Percentiles rank a stretch among this genome's conserved stretches.
These are phyloP conservation scores for Pseudogymnoascus sp. DNA, from an alignment of 2,329 filamentous ascomycete species.

Conservation along the genomic window DNA sequence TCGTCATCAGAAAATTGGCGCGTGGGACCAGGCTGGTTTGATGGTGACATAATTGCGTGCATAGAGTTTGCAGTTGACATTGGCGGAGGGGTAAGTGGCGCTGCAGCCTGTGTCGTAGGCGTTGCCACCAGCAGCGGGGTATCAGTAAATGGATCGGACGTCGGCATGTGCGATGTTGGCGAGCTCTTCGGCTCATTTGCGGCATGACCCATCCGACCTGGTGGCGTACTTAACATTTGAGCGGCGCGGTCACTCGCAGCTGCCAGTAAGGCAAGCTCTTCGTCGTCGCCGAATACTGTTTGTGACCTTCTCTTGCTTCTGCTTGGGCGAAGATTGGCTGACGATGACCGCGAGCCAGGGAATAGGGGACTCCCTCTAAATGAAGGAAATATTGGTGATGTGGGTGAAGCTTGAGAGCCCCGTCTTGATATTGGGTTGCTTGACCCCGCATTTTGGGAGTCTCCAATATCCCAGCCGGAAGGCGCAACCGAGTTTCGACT, in stretches of 20 bases:
- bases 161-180: neutral
- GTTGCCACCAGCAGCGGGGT: neutral
- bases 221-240: neutral
- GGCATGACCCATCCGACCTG: neutral
- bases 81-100: conserved; percentile 6
- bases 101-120: neutral
- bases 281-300: neutral
- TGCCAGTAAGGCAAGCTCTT: neutral
- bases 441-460: neutral
- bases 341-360: neutral
- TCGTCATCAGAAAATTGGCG: neutral
- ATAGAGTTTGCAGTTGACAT: neutral
- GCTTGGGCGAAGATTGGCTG: neutral
- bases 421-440: neutral
- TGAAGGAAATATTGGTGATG: conserved; percentile 1
- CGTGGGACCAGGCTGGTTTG: conserved; percentile 3
- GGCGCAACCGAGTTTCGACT: neutral
- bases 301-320: neutral
- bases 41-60: conserved; percentile 10
- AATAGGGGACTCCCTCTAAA: neutral
- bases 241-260: neutral
- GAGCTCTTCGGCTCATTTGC: neutral
- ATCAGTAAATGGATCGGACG: neutral
- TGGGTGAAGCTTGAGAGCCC: neutral
- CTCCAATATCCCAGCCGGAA: neutral